Percentiles rank a stretch among this genome's conserved stretches.
phyloP scores from a whole-genome alignment of 768 basidiomycete species.

The Aureoboletus auriporus region DNA sequence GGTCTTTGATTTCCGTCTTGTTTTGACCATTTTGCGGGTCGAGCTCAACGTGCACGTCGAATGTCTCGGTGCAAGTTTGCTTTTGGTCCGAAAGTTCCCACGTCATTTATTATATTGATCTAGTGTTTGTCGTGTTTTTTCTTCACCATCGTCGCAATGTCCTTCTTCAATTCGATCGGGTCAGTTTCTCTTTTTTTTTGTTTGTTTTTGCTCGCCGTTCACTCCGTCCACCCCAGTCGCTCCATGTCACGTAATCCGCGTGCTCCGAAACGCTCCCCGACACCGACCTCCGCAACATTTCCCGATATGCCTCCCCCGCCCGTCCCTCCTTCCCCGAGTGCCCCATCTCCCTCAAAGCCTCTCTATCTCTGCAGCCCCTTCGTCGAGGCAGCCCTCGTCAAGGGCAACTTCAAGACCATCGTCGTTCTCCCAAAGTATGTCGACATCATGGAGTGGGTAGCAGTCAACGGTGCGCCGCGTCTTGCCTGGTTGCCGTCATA shows the following conservation, averaged over 20 bases:
- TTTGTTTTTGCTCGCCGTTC: no score
- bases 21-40: constrained; percentile 38
- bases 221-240: constrained; percentile 39
- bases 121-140: neutral
- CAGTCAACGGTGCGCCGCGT: constrained; percentile 79
- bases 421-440: constrained; percentile 95
- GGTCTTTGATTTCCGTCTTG: constrained; percentile 61
- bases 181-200: constrained; percentile 32
- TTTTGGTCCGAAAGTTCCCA: constrained; percentile 13
- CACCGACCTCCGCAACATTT: constrained; percentile 66
- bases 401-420: constrained; percentile 98
- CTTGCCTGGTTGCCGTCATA: no score
- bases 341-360: constrained; percentile 44
- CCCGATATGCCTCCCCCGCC: constrained; percentile 41
- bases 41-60: constrained; percentile 37
- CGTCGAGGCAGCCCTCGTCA: constrained; percentile 91
- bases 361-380: constrained; percentile 93
- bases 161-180: constrained; percentile 83
- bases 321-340: constrained; percentile 38
- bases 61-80: constrained; percentile 19
- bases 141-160: constrained; percentile 41
- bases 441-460: constrained; percentile 96
- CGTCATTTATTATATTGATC: constrained; percentile 8
- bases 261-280: constrained; percentile 66
- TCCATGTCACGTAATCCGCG: constrained; percentile 75